These are phyloP conservation scores for Tricholoma bakamatsutake DNA, from an alignment of 768 basidiomycete species.

Conservation along the genomic window DNA sequence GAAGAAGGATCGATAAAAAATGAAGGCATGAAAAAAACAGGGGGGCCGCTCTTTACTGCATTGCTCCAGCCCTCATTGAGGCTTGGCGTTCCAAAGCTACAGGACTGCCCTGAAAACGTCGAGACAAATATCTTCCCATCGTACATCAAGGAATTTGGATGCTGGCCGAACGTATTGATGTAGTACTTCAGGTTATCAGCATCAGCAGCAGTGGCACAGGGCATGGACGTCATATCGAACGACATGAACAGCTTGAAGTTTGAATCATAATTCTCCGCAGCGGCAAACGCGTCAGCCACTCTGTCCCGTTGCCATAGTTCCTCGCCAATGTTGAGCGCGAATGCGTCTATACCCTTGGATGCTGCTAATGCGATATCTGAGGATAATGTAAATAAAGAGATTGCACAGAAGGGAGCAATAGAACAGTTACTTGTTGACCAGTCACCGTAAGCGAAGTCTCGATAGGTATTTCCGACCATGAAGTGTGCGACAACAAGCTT, in stretches of 20 bases:
- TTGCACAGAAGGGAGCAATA: neutral
- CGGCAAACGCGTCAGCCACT: conserved; percentile 44
- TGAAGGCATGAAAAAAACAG: conserved; percentile 54
- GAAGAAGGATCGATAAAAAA: conserved; percentile 53
- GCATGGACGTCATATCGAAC: conserved; percentile 43
- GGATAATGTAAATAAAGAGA: neutral
- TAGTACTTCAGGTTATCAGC: conserved; percentile 29
- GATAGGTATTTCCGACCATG: conserved; percentile 69
- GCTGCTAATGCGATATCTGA: conserved; percentile 46
- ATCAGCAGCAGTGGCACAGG: conserved; percentile 31
- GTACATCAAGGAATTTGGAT: conserved; percentile 38
- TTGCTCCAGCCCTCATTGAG: conserved; percentile 39
- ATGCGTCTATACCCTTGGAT: conserved; percentile 50
- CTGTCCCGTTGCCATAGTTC: conserved; percentile 46
- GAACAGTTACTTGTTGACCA: conserved; percentile 38
- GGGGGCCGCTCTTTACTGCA: conserved; percentile 21
- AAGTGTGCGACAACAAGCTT: conserved; percentile 44
- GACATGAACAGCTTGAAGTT: conserved; percentile 43
- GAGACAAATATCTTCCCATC: conserved; percentile 38
- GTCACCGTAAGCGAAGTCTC: conserved; percentile 41
- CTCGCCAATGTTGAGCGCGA: conserved; percentile 54
- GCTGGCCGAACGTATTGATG: conserved; percentile 30
- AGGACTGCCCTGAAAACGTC: conserved; percentile 49
- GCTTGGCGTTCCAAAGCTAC: conserved; percentile 41
- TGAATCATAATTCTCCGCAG: conserved; percentile 23